phyloP scores from a whole-genome alignment of 2,329 filamentous ascomycete species.

The Paecilomyces sp. region DNA sequence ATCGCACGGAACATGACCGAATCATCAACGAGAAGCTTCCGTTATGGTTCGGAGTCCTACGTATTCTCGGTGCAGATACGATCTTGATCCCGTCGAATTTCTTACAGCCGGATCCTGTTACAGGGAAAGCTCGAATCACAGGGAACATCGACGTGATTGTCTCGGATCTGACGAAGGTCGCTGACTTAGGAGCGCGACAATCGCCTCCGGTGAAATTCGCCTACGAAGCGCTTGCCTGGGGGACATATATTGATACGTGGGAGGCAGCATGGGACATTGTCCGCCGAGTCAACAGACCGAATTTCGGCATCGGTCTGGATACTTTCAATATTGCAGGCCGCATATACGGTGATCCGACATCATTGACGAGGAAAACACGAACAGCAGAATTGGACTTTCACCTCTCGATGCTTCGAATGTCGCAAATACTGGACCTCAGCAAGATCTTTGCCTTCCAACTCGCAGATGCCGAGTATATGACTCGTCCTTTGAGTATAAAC shows the following conservation, averaged over 20 bases:
- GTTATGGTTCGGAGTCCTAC: constrained; percentile 59
- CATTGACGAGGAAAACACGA: constrained; percentile 36
- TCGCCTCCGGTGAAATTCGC: constrained; percentile 55
- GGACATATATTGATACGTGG: constrained; percentile 63
- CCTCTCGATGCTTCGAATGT: constrained; percentile 51
- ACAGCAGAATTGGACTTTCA: constrained; percentile 47
- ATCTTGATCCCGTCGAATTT: constrained; percentile 65
- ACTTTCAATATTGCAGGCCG: constrained; percentile 69
- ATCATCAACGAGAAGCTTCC: constrained; percentile 51
- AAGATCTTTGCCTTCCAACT: constrained; percentile 71
- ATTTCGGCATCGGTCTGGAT: constrained; percentile 70
- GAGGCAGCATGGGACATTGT: constrained; percentile 65
- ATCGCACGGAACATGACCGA: constrained; percentile 49
- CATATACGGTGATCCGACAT: constrained; percentile 61
- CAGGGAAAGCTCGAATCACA: constrained; percentile 32
- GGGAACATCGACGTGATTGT: constrained; percentile 49
- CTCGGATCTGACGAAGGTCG: constrained; percentile 53
- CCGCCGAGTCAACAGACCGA: constrained; percentile 54
- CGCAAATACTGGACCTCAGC: constrained; percentile 47
- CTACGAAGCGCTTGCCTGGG: constrained; percentile 67
- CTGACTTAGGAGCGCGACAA: constrained; percentile 55
- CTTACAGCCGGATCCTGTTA: constrained; percentile 25
- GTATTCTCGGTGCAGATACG: constrained; percentile 57
- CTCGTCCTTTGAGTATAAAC: constrained; percentile 45
- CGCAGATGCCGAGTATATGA: constrained; percentile 61